Base-by-base conservation (phyloP, 176 grass and related monocot genomes). In the Ensete glaucum region DNA sequence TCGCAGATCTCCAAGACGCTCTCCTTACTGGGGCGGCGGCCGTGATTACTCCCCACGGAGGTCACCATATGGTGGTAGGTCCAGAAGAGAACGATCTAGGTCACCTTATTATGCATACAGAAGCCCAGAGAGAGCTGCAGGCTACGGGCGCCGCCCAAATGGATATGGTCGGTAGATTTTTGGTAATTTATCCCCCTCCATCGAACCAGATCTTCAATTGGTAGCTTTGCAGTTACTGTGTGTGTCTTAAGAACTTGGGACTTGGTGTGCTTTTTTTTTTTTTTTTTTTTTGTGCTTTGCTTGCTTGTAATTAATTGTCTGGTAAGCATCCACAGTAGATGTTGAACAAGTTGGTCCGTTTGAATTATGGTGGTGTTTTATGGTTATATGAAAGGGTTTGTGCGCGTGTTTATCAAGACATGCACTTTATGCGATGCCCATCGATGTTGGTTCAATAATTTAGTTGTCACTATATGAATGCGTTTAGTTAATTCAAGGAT, bases 1-100 rank as follows among this genome's bases (percentile, higher is more conserved):
- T 43, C 86, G 86, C 43, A 84, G 86, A 81, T 89, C 86, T 62
- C 90, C 90, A 7, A 82, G 83, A 72, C 83, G 77, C 26, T 76
- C 69, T 15, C 80, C 81, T 5, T 86, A 82, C 13, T 73, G 78
- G 67, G 89, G 87, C 9, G 34, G 34, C 4, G 67, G 67, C 12
- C 50, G 83, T 19, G 86, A 86, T 70, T 92, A 84, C 63, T 92
- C 90, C 34, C 34, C 34, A 43, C 34, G 34, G 34, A 43, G 34
- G 34, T 43, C 34, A 53, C 90, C 90, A 51, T 50, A 74, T 9
- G 83, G 74, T 21, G 58, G 81, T 19, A 89, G 86, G 77, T 63
- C 53, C 3, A 84, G 82, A 58, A 92, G 84, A 83, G 90, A 87
- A 17, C 68, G 86, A 62, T 92, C 90, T 8, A 84, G 48, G 43